Percentiles rank a stretch among this genome's conserved stretches.
Conservation (phyloP, 2,329 filamentous ascomycete genomes). For the Nannizziopsis arthrosporioides region DNA sequence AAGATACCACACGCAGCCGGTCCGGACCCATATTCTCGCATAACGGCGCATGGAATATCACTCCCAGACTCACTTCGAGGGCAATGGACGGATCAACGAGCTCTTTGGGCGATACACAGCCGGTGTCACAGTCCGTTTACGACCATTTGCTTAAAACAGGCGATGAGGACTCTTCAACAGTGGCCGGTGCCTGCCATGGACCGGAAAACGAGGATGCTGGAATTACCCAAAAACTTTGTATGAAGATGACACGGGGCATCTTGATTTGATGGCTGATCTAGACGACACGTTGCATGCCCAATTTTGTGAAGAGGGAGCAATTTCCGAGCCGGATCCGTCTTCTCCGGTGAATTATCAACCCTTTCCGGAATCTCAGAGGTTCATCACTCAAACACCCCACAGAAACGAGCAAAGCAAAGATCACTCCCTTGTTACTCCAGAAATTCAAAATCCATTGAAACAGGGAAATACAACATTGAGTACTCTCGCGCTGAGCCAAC, state of each 20-base stretch:
- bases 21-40: slow-evolving; percentile 7
- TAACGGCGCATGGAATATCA: slow-evolving; percentile 15
- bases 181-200: background rate
- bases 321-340: slow-evolving; percentile 46
- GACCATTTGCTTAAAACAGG: slow-evolving; percentile 32
- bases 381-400: slow-evolving; percentile 32
- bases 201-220: slow-evolving; percentile 19
- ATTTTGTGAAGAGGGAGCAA: slow-evolving; percentile 43
- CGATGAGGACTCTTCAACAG: slow-evolving; percentile 16
- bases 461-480: slow-evolving; percentile 28
- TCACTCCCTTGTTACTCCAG: slow-evolving; percentile 28
- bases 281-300: slow-evolving; percentile 16
- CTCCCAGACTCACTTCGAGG: slow-evolving; percentile 17
- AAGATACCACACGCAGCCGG: background rate
- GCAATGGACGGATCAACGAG: slow-evolving; percentile 29
- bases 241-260: slow-evolving; percentile 35
- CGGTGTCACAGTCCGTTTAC: slow-evolving; percentile 35
- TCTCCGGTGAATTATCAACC: slow-evolving; percentile 30
- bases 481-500: slow-evolving; percentile 34
- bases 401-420: slow-evolving; percentile 18
- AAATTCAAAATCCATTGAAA: slow-evolving; percentile 35
- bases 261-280: slow-evolving; percentile 33
- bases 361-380: slow-evolving; percentile 39
- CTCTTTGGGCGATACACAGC: slow-evolving; percentile 33
- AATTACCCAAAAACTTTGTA: slow-evolving; percentile 29